A percentile compares a stretch with the other conserved stretches of the same genome.
phyloP scores from a whole-genome alignment of 257 asterid genomes.

The Rehmannia glutinosa region DNA sequence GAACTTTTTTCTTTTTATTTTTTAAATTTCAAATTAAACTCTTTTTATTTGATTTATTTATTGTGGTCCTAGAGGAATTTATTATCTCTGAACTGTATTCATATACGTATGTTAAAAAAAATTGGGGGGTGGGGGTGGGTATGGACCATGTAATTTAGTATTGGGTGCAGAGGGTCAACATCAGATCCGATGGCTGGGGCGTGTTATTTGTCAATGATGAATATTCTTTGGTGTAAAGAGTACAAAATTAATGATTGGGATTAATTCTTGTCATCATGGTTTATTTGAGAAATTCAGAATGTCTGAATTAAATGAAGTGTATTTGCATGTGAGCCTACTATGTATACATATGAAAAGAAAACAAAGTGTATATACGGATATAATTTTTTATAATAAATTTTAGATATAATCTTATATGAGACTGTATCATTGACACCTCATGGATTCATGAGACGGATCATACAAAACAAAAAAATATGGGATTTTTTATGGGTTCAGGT shows the following conservation, averaged over 20 bases:
- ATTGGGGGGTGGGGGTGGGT: not conserved
- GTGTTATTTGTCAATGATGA: conserved; percentile 24
- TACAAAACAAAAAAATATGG: no score
- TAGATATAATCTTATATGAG: no score
- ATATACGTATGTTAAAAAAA: not conserved
- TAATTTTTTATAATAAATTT: no score
- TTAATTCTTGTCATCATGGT: conserved; percentile 27
- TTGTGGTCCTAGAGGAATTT: conserved; percentile 14
- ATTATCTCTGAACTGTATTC: conserved; percentile 7
- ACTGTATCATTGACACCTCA: no score
- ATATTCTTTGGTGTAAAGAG: conserved; percentile 18
- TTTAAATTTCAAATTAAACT: not conserved
- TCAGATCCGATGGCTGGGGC: conserved; percentile 38
- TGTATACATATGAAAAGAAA: no score
- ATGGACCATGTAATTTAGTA: conserved; percentile 12
- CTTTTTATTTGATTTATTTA: not conserved
- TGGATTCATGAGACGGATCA: no score
- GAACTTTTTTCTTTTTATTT: not conserved
- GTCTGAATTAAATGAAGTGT: no score
- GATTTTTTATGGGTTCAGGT: no score
- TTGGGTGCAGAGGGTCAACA: conserved; percentile 24
- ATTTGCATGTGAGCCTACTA: no score
- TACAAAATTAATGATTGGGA: conserved; percentile 37
- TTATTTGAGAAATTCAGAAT: conserved; percentile 21
- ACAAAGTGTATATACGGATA: no score